Base-by-base conservation (phyloP, 768 basidiomycete genomes). In the Leccinum boreale region DNA sequence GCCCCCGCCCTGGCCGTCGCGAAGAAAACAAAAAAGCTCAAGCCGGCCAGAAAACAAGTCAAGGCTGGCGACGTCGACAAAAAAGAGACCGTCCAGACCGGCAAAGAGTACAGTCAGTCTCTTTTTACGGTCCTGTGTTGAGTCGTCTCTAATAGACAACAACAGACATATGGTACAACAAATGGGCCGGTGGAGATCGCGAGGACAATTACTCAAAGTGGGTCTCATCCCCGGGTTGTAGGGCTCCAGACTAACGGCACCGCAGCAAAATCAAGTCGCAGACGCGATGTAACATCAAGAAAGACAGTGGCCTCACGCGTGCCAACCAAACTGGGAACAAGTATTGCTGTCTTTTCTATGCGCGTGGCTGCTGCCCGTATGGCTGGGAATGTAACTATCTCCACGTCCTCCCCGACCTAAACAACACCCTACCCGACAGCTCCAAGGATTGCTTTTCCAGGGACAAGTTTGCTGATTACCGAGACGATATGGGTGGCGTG, bases 401-500 rank as follows among this genome's bases (percentile, higher is more conserved):
- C 3, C 97, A 99, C 75, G 82, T 82, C 44, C 83, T 99, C 19
- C 97, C 96, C 0, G 85, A 90, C 58, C 80, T 84, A 0, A 71
- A 75, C 36, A 79, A 82, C 55, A 77, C 82, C 10, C 76, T 96
- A 11, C 92, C 95, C 1, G 96, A 98, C 74, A 87, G 86, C 46
- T 92, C 94, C 7, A 92, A 96, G 71, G 97, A 99, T 73, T 96
- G 94, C 70, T 99, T 99, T 70, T 94, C 92, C 0, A 80, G 97
- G 48, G 94, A 97, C 77, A 98, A 98, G 75, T 97, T 98, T 72
- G 78, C 94, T 0, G 94, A 97, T 73, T 99, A 99, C 74, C 79
- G 96, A 59, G 97, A 99, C 70, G 97, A 99, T 71, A 98, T 99
- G 97, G 97, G 97, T 65, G 97, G 97, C 75, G 96, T 98, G 29